Evolutionary conservation across 176 grass and related monocot genomes (phyloP).

Genomic region (Phoenix roebelenii): DNA sequence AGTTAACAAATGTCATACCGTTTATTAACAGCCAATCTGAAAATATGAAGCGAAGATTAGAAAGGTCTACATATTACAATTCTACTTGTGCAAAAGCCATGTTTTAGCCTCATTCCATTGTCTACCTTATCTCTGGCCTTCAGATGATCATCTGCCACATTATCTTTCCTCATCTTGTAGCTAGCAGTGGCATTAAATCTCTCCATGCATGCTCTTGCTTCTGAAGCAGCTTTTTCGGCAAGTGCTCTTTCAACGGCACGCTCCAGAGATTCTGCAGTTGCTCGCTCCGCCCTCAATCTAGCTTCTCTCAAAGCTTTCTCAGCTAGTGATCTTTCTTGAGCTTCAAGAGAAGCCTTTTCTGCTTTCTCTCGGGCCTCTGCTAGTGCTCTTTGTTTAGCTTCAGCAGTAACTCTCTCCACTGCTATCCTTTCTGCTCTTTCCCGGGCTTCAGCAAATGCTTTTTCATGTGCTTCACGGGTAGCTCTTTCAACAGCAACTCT

Average conservation of each 20-base stretch:
- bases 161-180: too few species aligned
- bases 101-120: slow-evolving; percentile 9
- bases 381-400: slow-evolving; percentile 56
- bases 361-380: slow-evolving; percentile 61
- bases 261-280: slow-evolving; percentile 73
- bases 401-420: slow-evolving; percentile 55
- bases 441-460: slow-evolving; percentile 46
- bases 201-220: slow-evolving; percentile 59
- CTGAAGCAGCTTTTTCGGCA: slow-evolving; percentile 62
- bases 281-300: slow-evolving; percentile 72
- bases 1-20: too few species aligned
- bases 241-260: slow-evolving; percentile 79
- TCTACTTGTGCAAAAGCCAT: background rate
- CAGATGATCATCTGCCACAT: slow-evolving; percentile 31
- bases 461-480: slow-evolving; percentile 66
- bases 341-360: slow-evolving; percentile 40
- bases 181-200: slow-evolving; percentile 41
- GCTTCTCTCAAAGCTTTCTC: slow-evolving; percentile 67
- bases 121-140: slow-evolving; percentile 55
- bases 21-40: too few species aligned
- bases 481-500: slow-evolving; percentile 81
- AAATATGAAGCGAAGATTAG: too few species aligned
- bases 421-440: slow-evolving; percentile 77
- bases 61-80: too few species aligned
- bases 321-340: slow-evolving; percentile 9